Percentiles rank a stretch among this genome's conserved stretches.
Evolutionary conservation across 2,329 filamentous ascomycete genomes (phyloP).

Genomic region (Colletotrichum cordylinicola): DNA sequence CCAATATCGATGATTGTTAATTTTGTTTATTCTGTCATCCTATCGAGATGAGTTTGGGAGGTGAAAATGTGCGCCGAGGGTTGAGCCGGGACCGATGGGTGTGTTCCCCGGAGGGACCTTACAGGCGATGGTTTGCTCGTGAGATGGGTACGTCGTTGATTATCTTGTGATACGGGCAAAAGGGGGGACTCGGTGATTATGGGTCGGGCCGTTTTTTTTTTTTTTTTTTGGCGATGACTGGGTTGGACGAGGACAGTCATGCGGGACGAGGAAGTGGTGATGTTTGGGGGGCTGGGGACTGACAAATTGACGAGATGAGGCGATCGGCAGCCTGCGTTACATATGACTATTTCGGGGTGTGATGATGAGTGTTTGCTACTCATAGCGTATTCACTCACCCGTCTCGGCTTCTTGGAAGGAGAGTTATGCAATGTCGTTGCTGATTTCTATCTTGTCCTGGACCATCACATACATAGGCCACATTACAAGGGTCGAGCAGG

Average conservation of each 20-base stretch:
- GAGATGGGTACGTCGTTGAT: background rate
- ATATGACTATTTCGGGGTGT: background rate
- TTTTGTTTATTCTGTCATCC: background rate
- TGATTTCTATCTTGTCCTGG: background rate
- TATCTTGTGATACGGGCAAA: background rate
- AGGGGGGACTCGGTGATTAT: background rate
- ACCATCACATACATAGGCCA: no score
- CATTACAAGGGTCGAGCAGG: background rate
- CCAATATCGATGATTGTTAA: background rate
- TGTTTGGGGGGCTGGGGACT: background rate
- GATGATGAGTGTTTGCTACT: background rate
- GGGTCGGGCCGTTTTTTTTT: background rate
- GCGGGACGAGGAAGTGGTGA: background rate
- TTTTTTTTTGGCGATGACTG: background rate
- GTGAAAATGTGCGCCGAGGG: background rate
- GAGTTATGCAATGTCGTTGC: background rate
- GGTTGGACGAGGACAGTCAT: background rate
- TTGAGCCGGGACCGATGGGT: background rate
- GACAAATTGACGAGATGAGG: background rate
- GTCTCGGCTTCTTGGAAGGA: background rate
- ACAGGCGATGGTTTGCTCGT: background rate
- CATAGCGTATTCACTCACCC: background rate
- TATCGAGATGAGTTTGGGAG: background rate
- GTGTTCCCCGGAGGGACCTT: background rate
- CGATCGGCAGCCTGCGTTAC: background rate